These are phyloP conservation scores for Boletus fagicola DNA, from an alignment of 768 basidiomycete genomes.

Conservation along the genomic window DNA sequence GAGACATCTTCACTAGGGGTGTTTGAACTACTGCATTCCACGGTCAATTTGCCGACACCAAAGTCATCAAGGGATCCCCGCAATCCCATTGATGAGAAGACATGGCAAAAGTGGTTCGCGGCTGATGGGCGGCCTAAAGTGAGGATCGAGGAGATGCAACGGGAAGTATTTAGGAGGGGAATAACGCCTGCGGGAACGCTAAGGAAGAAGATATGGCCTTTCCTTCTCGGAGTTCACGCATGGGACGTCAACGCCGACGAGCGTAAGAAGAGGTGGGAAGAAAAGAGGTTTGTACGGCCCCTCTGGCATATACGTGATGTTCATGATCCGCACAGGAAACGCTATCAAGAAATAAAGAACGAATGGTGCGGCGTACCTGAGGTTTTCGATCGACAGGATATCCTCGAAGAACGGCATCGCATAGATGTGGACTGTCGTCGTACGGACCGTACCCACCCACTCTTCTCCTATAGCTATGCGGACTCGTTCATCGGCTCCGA, in stretches of 20 bases:
- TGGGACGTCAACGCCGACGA: constrained; percentile 73
- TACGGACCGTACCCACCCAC: constrained; percentile 90
- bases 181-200: constrained; percentile 51
- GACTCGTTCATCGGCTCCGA: constrained; percentile 46
- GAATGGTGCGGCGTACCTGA: constrained; percentile 85
- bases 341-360: constrained; percentile 68
- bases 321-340: constrained; percentile 44
- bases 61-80: constrained; percentile 77
- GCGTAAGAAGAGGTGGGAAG: constrained; percentile 58
- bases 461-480: constrained; percentile 60
- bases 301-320: neutral
- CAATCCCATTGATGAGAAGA: constrained; percentile 70
- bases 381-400: constrained; percentile 75
- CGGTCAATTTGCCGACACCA: constrained; percentile 77
- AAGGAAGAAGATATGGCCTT: constrained; percentile 85
- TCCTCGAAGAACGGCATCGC: constrained; percentile 88
- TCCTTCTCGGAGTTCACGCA: constrained; percentile 76
- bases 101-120: constrained; percentile 81
- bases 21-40: constrained; percentile 81
- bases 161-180: constrained; percentile 78
- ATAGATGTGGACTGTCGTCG: constrained; percentile 97
- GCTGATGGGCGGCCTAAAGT: constrained; percentile 65
- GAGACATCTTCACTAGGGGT: constrained; percentile 78
- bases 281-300: constrained; percentile 50
- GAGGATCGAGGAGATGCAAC: constrained; percentile 63